phyloP scores from a whole-genome alignment of 768 basidiomycete genomes.

The Agaricus blazei region DNA sequence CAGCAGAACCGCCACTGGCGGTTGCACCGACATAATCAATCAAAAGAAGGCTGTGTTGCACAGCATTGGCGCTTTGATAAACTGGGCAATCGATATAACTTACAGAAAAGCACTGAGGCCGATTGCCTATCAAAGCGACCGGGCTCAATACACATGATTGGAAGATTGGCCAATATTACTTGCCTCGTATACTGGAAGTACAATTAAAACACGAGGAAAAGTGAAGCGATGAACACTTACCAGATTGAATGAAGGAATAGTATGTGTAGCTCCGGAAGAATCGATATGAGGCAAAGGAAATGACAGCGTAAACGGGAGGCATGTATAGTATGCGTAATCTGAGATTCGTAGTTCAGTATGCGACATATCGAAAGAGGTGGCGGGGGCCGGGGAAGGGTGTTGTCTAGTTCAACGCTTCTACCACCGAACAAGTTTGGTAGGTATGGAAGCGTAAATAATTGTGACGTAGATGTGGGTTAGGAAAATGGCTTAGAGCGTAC shows the following conservation, averaged over 20 bases:
- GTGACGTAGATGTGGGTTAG: not conserved
- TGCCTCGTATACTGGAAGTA: conserved; percentile 61
- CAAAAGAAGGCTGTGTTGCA: conserved; percentile 54
- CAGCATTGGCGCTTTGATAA: not conserved
- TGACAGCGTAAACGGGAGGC: conserved; percentile 76
- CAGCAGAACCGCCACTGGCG: conserved; percentile 53
- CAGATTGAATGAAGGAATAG: conserved; percentile 42
- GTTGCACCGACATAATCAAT: conserved; percentile 82
- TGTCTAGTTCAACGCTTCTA: not conserved
- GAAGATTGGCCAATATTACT: conserved; percentile 14
- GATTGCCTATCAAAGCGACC: conserved; percentile 45
- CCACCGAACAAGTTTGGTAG: not conserved
- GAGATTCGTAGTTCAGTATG: conserved; percentile 6
- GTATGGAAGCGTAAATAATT: not conserved
- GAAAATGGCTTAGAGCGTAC: conserved; percentile 32
- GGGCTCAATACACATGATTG: not conserved
- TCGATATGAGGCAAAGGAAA: conserved; percentile 84
- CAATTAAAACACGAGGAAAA: conserved; percentile 4
- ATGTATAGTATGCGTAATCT: conserved; percentile 81
- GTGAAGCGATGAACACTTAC: conserved; percentile 18
- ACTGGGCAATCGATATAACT: conserved; percentile 19
- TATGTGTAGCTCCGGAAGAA: conserved; percentile 72
- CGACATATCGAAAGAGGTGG: not conserved
- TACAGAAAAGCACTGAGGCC: conserved; percentile 86
- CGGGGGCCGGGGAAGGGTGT: not conserved